These are phyloP conservation scores for Akanthomyces lecanii DNA, from an alignment of 2,329 filamentous ascomycete genomes.

Conservation along the genomic window DNA sequence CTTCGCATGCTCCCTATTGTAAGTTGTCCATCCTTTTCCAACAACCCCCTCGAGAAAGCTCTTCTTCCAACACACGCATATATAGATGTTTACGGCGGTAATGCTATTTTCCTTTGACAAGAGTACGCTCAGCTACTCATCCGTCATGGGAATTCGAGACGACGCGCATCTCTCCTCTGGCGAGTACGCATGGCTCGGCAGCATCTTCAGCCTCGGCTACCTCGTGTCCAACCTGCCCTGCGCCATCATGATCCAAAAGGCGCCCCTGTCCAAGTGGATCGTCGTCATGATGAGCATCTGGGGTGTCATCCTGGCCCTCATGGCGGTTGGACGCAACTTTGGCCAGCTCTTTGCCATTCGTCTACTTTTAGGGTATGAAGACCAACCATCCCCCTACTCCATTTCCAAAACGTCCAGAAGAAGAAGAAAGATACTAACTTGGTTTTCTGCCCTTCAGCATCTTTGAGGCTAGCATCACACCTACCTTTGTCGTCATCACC, in stretches of 20 bases:
- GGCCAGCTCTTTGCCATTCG: conserved; percentile 2
- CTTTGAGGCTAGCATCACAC: conserved; percentile 25
- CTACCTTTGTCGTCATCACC: conserved; percentile 25
- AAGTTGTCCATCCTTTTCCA: background rate
- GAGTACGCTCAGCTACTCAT: background rate
- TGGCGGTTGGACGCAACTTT: background rate
- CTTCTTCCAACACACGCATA: too few species aligned
- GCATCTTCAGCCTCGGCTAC: conserved; percentile 6
- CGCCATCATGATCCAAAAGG: background rate
- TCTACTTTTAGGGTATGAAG: background rate
- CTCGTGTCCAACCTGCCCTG: conserved; percentile 3
- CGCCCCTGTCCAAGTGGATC: background rate
- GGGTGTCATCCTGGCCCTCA: background rate
- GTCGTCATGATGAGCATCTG: conserved; percentile 3
- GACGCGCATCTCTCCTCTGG: background rate
- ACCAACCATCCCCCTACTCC: too few species aligned
- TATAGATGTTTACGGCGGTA: background rate
- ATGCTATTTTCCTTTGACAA: background rate
- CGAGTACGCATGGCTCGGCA: background rate
- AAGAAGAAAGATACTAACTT: too few species aligned
- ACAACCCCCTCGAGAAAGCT: too few species aligned
- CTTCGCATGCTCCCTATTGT: background rate
- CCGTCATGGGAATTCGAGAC: background rate
- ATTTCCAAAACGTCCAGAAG: too few species aligned
- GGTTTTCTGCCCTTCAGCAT: background rate